Percentiles rank a stretch among this genome's conserved stretches.
Conservation (phyloP, 306 rosid species). For the Canavalia ensiformis region DNA sequence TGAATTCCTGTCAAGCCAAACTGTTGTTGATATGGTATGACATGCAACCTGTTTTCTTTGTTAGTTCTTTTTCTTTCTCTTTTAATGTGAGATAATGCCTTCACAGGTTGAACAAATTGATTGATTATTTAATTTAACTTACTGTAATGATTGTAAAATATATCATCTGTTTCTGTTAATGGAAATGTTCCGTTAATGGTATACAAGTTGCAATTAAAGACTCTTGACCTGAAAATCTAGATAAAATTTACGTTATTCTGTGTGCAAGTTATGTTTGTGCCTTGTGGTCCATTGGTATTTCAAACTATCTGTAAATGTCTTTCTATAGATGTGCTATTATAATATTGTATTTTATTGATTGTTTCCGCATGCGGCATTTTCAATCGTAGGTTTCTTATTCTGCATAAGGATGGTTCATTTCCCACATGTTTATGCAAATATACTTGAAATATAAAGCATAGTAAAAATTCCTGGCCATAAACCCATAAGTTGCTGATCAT, state of each 20-base stretch:
- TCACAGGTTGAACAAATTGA: not conserved
- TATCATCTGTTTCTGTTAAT: not conserved
- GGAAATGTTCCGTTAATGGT: not conserved
- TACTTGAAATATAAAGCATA: conserved; percentile 2
- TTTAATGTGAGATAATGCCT: not conserved
- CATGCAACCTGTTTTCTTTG: conserved; percentile 14
- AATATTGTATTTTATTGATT: not conserved
- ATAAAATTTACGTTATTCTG: conserved; percentile 5
- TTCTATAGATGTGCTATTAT: not conserved
- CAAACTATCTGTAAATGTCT: not conserved
- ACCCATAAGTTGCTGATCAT: conserved; percentile 1
- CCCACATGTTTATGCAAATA: conserved; percentile 3
- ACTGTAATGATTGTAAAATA: not conserved
- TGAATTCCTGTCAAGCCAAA: conserved; percentile 89
- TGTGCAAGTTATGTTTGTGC: conserved; percentile 23
- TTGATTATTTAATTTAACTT: not conserved
- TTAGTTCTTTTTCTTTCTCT: not conserved
- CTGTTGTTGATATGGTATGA: conserved; percentile 86
- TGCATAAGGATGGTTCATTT: not conserved
- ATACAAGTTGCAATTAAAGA: conserved; percentile 32
- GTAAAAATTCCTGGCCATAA: conserved; percentile 1
- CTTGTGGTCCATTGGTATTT: not conserved
- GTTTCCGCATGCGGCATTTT: not conserved
- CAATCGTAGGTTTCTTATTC: conserved; percentile 1
- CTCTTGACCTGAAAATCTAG: not conserved